Evolutionary conservation across 192 early-diverging fungal genomes (phyloP).

Genomic region (Podila epigama): DNA sequence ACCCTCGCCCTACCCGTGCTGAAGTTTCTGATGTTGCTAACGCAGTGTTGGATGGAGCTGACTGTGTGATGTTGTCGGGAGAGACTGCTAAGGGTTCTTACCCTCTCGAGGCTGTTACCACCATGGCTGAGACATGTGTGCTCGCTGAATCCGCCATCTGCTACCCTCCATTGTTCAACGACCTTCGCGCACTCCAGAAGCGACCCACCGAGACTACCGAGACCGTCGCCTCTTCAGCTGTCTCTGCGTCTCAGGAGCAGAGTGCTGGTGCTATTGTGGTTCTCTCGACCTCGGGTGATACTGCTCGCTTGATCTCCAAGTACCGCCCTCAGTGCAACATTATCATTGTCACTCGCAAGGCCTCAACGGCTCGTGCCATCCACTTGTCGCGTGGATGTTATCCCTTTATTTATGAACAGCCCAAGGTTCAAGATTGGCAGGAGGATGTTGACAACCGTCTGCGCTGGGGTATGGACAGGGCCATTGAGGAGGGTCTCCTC

Average conservation of each 20-base stretch:
- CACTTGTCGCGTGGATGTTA: conserved; percentile 85
- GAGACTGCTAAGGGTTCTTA: conserved; percentile 97
- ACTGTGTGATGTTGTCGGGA: conserved; percentile 99
- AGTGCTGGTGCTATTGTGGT: conserved; percentile 90
- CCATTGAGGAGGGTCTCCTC: conserved; percentile 59
- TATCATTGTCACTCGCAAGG: conserved; percentile 86
- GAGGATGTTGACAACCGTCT: conserved; percentile 83
- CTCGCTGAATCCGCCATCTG: conserved; percentile 94
- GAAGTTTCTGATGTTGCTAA: conserved; percentile 99
- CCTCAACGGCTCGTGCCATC: conserved; percentile 73
- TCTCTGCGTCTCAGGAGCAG: conserved; percentile 82
- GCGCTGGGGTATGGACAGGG: conserved; percentile 79
- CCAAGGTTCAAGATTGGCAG: conserved; percentile 74
- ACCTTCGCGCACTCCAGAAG: conserved; percentile 76
- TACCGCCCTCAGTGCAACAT: conserved; percentile 94
- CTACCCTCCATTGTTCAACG: conserved; percentile 93
- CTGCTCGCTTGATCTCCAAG: conserved; percentile 90
- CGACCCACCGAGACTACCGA: conserved; percentile 88
- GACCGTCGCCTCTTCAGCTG: conserved; percentile 91
- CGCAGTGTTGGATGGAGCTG: conserved; percentile 95
- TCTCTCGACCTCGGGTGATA: conserved; percentile 88
- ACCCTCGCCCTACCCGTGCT: conserved; percentile 97
- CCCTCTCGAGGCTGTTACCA: conserved; percentile 86
- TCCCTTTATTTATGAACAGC: conserved; percentile 74
- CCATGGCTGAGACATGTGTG: conserved; percentile 93